Evolutionary conservation across 352 stramenopile genomes (phyloP), one percentile per base, ranked within the genome.

Genomic region (Pythium phragmiticola): DNA sequence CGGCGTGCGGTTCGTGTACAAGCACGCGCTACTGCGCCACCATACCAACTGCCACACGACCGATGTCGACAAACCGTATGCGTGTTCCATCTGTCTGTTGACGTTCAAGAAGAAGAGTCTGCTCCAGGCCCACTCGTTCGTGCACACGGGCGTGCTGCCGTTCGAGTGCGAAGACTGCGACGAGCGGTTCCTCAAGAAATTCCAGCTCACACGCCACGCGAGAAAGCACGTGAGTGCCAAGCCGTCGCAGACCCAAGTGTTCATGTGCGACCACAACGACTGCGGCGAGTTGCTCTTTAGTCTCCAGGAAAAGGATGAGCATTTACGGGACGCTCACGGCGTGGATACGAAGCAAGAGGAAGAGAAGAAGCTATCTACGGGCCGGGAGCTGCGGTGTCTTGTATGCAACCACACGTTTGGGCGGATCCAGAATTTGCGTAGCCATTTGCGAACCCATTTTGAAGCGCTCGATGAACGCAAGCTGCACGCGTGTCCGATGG

Each of bases 71-170:
- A 48, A 66, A 13, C 80, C 85, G 21, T 91, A 87, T 57, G 57
- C 78, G 53, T 94, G 85, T 50, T n/a, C 56, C 3, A 63, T 76
- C 49, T 94, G 85, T 66, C 65, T 88, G 0, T 66, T 82, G 51
- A 61, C 70, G 37, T 94, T 92, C 65, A 91, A 90, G 72, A 94
- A 94, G 71, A 94, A 92, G 70, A 82, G 68, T 49, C 68, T 84
- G 9, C 66, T 94, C 19, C 83, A 92, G 64, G 82, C 81, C 11
- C 85, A 94, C 45, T 73, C 76, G 53, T 94, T 82, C 55, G 81
- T 90, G 4, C 85, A 94, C 65, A 94, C 80, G 3, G 85, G 85
- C 23, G 70, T 89, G 45, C 43, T 86, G 11, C 85, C 85, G 48
- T 94, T 94, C 16, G 72, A 81, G 60, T 94, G 85, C 41, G 62